Evolutionary conservation across 768 basidiomycete genomes (phyloP), one percentile per base, ranked within the genome.

Genomic region (Auriscalpium orientale): DNA sequence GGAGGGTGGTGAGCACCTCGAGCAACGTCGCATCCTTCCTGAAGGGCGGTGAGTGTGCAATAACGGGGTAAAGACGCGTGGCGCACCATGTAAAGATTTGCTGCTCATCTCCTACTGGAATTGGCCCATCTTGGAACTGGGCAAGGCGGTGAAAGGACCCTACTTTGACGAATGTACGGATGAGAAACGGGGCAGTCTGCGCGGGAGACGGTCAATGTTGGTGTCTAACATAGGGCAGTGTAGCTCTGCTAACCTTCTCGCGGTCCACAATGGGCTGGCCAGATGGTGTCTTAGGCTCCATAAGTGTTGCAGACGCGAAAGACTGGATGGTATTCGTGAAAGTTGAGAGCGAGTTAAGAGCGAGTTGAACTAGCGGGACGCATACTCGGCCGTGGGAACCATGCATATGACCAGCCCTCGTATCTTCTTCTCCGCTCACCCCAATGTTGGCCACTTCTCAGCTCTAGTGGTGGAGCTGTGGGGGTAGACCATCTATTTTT

Each of bases 11-110:
- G 55, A 92, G 68, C 45, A 91, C 78, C 72, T 92, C 90, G 44
- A 83, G 80, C 35, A 92, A 74, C 0, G 89, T 90, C 12, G 88
- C 85, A 64, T 92, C 88, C 74, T 82, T 89, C 89, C 90, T 91
- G 60, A 37, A 36, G 13, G 20, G 18, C 18, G 21, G 37, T 55
- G 15, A 50, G 22, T 12, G 21, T 18, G 49, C 11, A 4, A 22
- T 11, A 35, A 20, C 38, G 2, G 49, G 22, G 10, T 46, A 34
- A 18, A 47, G n/a, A 48, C n/a, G 13, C 11, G 13, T 21, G 1
- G 62, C 76, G 21, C 63, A 87, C 90, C 90, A 92, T 8, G 87
- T 86, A 62, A 85, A 91, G 36, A 92, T 70, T 65, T 91, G 89
- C 48, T 89, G 85, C 65, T 92, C 90, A 58, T 92, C 90, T 7